Conservation (phyloP, 805 yeast species). For the Candida taoyuanica region DNA sequence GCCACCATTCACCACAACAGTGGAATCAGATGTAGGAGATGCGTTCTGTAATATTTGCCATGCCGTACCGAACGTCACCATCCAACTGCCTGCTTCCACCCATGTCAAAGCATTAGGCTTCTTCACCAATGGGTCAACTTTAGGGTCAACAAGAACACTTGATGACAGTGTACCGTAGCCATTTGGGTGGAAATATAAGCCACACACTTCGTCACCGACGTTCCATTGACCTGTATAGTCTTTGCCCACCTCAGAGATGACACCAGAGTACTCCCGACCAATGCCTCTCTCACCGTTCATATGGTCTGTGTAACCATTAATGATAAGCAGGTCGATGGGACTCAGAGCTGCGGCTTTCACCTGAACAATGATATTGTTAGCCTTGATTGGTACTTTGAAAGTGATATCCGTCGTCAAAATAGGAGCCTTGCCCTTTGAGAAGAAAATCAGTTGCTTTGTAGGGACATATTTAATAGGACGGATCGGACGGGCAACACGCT, state of each 20-base stretch:
- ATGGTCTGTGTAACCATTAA: slow-evolving; percentile 49
- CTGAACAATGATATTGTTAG: slow-evolving; percentile 46
- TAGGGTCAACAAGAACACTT: slow-evolving; percentile 50
- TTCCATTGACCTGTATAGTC: slow-evolving; percentile 31
- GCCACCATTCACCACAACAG: slow-evolving; percentile 70
- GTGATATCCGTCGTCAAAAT: slow-evolving; percentile 50
- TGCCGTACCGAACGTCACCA: slow-evolving; percentile 63
- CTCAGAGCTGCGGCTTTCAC: slow-evolving; percentile 57
- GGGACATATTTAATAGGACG: slow-evolving; percentile 51
- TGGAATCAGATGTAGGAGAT: slow-evolving; percentile 22
- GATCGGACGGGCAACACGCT: slow-evolving; percentile 40
- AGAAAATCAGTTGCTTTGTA: slow-evolving; percentile 41
- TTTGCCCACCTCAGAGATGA: slow-evolving; percentile 50
- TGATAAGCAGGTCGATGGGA: slow-evolving; percentile 60
- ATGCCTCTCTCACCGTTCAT: slow-evolving; percentile 55
- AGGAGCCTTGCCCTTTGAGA: slow-evolving; percentile 33
- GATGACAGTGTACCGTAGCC: slow-evolving; percentile 57
- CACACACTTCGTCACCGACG: slow-evolving; percentile 64
- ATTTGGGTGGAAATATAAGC: slow-evolving; percentile 48
- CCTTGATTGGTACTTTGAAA: slow-evolving; percentile 44
- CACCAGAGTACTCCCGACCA: slow-evolving; percentile 70
- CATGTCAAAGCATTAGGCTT: slow-evolving; percentile 43
- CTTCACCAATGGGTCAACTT: slow-evolving; percentile 41
- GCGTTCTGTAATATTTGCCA: slow-evolving; percentile 35
- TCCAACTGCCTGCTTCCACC: slow-evolving; percentile 60